Base-by-base conservation (phyloP, 2,329 filamentous ascomycete species). In the Ceratocystis papillata region DNA sequence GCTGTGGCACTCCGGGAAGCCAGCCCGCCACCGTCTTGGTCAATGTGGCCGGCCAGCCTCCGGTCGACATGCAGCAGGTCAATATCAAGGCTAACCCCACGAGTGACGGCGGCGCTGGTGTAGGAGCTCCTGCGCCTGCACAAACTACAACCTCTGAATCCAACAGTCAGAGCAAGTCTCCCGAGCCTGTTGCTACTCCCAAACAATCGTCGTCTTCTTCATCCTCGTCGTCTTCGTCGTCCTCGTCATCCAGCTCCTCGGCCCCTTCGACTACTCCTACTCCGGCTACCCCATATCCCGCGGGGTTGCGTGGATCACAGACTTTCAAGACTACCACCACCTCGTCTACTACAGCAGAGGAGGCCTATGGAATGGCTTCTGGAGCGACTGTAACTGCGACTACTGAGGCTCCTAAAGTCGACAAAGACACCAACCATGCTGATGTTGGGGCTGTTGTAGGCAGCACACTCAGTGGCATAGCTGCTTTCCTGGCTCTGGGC, bases 401-500 rank as follows among this genome's bases (percentile, higher is more conserved):
- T 37, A 60, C 69, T 7, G 66, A 71, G 2, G 46, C 66, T 17
- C 7, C 66, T 15, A 46, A 41, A 7, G 10, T 30, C 30, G 22
- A 67, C 20, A 70, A 75, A 50, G 74, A 57, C 20, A 55, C 63
- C 44, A 67, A 65, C 15, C 37, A 59, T 33, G 45, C 57, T 7
- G 64, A 74, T n/a, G 78, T 77, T 0, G 80, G 79, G 1, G 79
- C 79, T 48, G 82, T 84, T 44, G 77, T 84, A 2, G 82, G 82
- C 30, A 82, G 80, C 12, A 77, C 77, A 17, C 76, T 85, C 50
- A 78, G 79, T n/a, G 80, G 79, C 17, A 74, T 81, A 0, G 80
- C 79, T 4, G 76, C 76, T 2, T 68, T 83, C 1, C 73, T 77
- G 7, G 75, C 77, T 5, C 68, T 83, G 5, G 68, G 77, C 5